These are phyloP conservation scores for Penicillium psychrofluorescens DNA, from an alignment of 495 filamentous ascomycete genomes.

Conservation along the genomic window DNA sequence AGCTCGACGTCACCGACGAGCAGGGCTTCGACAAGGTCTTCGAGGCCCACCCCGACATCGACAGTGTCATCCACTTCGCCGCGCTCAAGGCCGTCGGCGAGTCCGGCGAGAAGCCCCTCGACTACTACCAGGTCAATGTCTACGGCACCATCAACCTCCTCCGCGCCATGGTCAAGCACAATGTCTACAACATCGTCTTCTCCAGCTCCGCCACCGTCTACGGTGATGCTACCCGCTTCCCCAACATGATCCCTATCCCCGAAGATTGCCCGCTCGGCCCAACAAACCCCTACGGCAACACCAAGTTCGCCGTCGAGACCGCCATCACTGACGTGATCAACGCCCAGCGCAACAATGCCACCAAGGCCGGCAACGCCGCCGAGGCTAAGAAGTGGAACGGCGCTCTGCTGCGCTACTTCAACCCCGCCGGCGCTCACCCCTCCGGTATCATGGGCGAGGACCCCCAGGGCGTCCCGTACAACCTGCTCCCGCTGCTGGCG, in stretches of 20 bases:
- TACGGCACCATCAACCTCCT: conserved; percentile 87
- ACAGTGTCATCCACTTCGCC: conserved; percentile 97
- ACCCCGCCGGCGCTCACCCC: conserved; percentile 91
- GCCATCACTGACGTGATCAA: conserved; percentile 88
- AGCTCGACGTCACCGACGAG: conserved; percentile 84
- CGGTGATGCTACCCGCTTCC: conserved; percentile 91
- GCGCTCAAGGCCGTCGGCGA: conserved; percentile 98
- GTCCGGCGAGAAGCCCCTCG: conserved; percentile 87
- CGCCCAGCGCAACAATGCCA: conserved; percentile 74
- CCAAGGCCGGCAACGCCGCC: conserved; percentile 66
- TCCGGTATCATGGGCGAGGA: conserved; percentile 98
- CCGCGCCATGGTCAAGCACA: conserved; percentile 75
- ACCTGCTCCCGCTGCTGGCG: conserved; percentile 86
- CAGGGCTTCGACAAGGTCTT: conserved; percentile 81
- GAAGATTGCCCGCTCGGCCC: conserved; percentile 93
- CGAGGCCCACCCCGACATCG: conserved; percentile 80
- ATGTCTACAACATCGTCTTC: conserved; percentile 96
- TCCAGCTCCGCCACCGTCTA: conserved; percentile 96
- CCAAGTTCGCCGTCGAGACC: conserved; percentile 83
- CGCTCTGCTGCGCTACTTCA: conserved; percentile 93
- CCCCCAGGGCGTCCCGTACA: conserved; percentile 91
- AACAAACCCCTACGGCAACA: conserved; percentile 95
- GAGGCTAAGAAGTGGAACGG: conserved; percentile 78
- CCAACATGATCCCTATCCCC: conserved; percentile 98
- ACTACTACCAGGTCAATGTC: conserved; percentile 97